These are phyloP conservation scores for Paraphoma sp. DNA, from an alignment of 2,329 filamentous ascomycete species.

Conservation along the genomic window DNA sequence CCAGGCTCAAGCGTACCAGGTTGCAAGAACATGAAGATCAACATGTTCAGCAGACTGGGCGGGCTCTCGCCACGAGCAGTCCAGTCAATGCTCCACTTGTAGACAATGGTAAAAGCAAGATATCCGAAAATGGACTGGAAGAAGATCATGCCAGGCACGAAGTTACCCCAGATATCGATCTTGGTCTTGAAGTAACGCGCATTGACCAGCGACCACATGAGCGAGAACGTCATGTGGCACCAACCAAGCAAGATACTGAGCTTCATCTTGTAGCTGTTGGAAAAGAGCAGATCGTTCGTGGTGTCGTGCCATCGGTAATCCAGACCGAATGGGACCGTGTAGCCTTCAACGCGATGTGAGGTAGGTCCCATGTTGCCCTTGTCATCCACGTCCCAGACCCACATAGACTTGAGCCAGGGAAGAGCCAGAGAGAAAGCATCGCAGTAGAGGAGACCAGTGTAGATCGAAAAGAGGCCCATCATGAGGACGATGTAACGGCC, in stretches of 20 bases:
- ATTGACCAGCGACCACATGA: slow-evolving; percentile 92
- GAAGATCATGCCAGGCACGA: slow-evolving; percentile 98
- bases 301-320: slow-evolving; percentile 97
- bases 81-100: slow-evolving; percentile 98
- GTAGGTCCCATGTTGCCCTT: slow-evolving; percentile 61
- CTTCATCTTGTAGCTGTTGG: slow-evolving; percentile 99
- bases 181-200: slow-evolving; percentile 92
- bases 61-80: slow-evolving; percentile 68
- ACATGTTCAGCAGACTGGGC: slow-evolving; percentile 94
- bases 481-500: slow-evolving; percentile 97
- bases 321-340: slow-evolving; percentile 93
- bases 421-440: slow-evolving; percentile 95
- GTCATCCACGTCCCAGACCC: slow-evolving; percentile 79
- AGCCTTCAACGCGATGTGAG: slow-evolving; percentile 69
- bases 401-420: slow-evolving; percentile 86
- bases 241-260: slow-evolving; percentile 97
- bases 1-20: slow-evolving; percentile 77
- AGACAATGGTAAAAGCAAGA: slow-evolving; percentile 89
- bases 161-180: slow-evolving; percentile 97
- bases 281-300: slow-evolving; percentile 93
- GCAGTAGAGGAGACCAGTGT: slow-evolving; percentile 97
- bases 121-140: slow-evolving; percentile 99
- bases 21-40: slow-evolving; percentile 99
- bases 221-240: slow-evolving; percentile 98
- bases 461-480: slow-evolving; percentile 97